A percentile compares a stretch with the other conserved stretches of the same genome.
Evolutionary conservation across 108 stramenopile species (phyloP).

Genomic region (Halocafeteria seosinensis): DNA sequence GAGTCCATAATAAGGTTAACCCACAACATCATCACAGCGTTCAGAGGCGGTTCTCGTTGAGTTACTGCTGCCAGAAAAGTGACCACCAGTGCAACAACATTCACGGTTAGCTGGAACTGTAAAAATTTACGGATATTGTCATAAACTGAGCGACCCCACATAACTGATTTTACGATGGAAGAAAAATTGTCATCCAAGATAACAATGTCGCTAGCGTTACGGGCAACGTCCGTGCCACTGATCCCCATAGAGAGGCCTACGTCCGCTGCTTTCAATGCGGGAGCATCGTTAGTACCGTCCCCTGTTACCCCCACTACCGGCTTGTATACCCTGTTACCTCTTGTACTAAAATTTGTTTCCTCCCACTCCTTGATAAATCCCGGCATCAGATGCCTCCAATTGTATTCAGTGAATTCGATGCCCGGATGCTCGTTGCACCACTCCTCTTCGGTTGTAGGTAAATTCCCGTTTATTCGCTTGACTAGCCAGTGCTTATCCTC

Average conservation of each 20-base stretch:
- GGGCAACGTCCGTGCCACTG: conserved; percentile 87
- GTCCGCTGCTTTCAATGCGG: conserved; percentile 86
- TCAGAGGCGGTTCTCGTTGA: conserved; percentile 66
- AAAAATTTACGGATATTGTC: conserved; percentile 91
- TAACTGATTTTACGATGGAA: conserved; percentile 83
- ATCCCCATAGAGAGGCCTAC: conserved; percentile 94
- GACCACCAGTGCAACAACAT: conserved; percentile 59
- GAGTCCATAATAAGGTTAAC: conserved; percentile 96
- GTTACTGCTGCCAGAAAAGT: conserved; percentile 64
- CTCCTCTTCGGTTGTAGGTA: conserved; percentile 2
- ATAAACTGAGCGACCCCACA: conserved; percentile 91
- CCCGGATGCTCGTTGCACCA: conserved; percentile 36
- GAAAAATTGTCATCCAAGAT: conserved; percentile 87
- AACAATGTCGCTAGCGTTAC: conserved; percentile 76
- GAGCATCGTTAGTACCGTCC: conserved; percentile 96
- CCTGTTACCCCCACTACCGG: conserved; percentile 93
- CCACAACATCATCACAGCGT: conserved; percentile 91
- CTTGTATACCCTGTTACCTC: conserved; percentile 21
- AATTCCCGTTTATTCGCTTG: conserved; percentile 54
- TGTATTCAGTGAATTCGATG: conserved; percentile 15
- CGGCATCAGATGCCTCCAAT: conserved; percentile 17
- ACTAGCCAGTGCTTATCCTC: conserved; percentile 84
- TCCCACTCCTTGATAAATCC: conserved; percentile 32
- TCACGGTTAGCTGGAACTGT: conserved; percentile 93
- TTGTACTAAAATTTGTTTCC: not conserved